Evolutionary conservation across 2,329 filamentous ascomycete species (phyloP).

Genomic region (Hypoxylon sp.): DNA sequence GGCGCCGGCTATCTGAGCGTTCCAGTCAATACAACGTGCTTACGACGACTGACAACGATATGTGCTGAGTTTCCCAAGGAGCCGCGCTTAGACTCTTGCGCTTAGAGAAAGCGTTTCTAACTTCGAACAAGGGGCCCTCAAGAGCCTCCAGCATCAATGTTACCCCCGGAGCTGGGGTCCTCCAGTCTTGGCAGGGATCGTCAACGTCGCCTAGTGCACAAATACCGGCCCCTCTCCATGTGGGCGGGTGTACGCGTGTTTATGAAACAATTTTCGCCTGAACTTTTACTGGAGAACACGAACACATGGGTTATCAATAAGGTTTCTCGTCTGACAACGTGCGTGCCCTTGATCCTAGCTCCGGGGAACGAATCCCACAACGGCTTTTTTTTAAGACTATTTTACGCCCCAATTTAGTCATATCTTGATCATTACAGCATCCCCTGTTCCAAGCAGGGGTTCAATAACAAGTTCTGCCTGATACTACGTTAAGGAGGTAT

Average conservation of each 20-base stretch:
- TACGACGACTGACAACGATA: constrained; percentile 25
- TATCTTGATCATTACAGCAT: constrained; percentile 2
- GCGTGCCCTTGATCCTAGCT: background rate
- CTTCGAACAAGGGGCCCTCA: constrained; percentile 17
- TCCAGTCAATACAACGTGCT: constrained; percentile 21
- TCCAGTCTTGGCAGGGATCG: constrained; percentile 34
- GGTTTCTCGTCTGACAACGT: background rate
- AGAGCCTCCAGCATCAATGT: constrained; percentile 41
- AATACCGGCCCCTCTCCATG: constrained; percentile 4
- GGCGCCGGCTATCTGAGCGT: background rate
- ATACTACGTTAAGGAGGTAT: background rate
- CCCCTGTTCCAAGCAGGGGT: constrained; percentile 2
- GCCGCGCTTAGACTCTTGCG: constrained; percentile 30
- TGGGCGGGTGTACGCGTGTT: constrained; percentile 27
- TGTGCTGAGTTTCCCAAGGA: constrained; percentile 11
- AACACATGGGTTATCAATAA: constrained; percentile 6
- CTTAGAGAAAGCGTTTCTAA: constrained; percentile 31
- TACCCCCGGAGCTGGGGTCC: constrained; percentile 20
- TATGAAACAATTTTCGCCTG: constrained; percentile 36
- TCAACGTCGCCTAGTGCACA: constrained; percentile 10
- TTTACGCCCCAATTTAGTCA: background rate
- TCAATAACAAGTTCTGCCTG: background rate
- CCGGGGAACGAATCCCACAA: constrained; percentile 2
- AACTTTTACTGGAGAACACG: constrained; percentile 10
- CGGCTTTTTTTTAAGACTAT: background rate